These are phyloP conservation scores for Amylocarpus encephaloides DNA, from an alignment of 2,329 filamentous ascomycete species.

Conservation along the genomic window DNA sequence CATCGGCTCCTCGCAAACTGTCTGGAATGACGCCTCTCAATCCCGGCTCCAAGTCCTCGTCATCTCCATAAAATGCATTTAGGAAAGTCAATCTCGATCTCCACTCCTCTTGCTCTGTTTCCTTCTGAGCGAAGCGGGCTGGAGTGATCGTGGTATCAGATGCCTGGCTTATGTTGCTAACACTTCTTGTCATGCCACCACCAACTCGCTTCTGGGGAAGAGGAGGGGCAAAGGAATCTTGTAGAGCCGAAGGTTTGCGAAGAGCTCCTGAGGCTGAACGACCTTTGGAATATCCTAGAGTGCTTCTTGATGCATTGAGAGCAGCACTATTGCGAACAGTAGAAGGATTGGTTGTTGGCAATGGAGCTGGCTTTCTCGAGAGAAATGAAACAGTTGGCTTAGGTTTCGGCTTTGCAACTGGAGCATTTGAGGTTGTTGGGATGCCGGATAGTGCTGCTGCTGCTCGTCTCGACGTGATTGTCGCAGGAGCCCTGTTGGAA, in stretches of 20 bases:
- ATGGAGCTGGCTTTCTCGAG: constrained; percentile 36
- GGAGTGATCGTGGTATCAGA: constrained; percentile 45
- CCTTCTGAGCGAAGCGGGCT: constrained; percentile 35
- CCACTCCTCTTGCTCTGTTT: constrained; percentile 31
- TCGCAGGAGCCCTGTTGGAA: constrained; percentile 38
- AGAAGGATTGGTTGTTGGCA: constrained; percentile 41
- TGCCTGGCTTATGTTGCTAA: constrained; percentile 33
- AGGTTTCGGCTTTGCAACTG: constrained; percentile 29
- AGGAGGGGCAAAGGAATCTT: constrained; percentile 4
- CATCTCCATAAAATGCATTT: constrained; percentile 49
- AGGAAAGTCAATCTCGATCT: constrained; percentile 46
- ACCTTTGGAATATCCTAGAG: constrained; percentile 79
- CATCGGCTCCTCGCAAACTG: constrained; percentile 30
- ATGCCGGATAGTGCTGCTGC: constrained; percentile 45
- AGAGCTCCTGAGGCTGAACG: constrained; percentile 44
- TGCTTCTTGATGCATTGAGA: constrained; percentile 66
- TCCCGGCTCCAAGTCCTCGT: constrained; percentile 35
- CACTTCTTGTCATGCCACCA: constrained; percentile 20
- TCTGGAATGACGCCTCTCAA: constrained; percentile 26
- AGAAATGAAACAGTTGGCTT: constrained; percentile 33
- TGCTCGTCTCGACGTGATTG: constrained; percentile 48
- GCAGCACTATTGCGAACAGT: constrained; percentile 53
- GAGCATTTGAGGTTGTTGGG: constrained; percentile 25
- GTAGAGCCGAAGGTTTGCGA: constrained; percentile 9
- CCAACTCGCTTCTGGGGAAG: constrained; percentile 6